Evolutionary conservation across 106 monocot species (phyloP).

Genomic region (Ottelia alismoides): DNA sequence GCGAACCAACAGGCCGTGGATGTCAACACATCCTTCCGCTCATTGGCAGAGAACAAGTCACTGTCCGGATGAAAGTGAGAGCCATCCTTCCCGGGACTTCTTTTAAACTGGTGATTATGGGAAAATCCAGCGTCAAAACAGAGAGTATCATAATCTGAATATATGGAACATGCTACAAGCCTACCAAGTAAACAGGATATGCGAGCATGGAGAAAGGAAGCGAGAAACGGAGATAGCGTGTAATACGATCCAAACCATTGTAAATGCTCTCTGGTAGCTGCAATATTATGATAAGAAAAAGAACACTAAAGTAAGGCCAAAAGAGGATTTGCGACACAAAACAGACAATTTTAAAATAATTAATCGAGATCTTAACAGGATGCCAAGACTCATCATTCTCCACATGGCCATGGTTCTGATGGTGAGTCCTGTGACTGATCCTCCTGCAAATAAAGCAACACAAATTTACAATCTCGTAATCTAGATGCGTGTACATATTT

Average conservation of each 20-base stretch:
- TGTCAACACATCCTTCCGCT: slow-evolving; percentile 42
- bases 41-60: slow-evolving; percentile 38
- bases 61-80: slow-evolving; percentile 66
- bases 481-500: too few species aligned
- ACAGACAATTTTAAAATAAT: not conserved
- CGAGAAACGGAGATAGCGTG: slow-evolving; percentile 35
- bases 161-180: not conserved
- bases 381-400: slow-evolving; percentile 97
- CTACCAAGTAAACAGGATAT: slow-evolving; percentile 50
- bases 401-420: slow-evolving; percentile 90
- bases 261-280: slow-evolving; percentile 57
- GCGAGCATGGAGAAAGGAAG: slow-evolving; percentile 75
- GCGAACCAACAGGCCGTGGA: slow-evolving; percentile 51
- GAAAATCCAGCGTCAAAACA: not conserved
- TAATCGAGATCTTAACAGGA: slow-evolving; percentile 31
- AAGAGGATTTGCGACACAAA: not conserved
- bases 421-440: slow-evolving; percentile 92
- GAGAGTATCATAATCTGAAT: not conserved
- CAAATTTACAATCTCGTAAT: too few species aligned
- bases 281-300: not conserved
- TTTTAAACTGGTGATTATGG: slow-evolving; percentile 21
- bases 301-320: not conserved
- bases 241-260: slow-evolving; percentile 28
- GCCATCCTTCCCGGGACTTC: slow-evolving; percentile 66
- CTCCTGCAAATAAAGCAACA: slow-evolving; percentile 57